Percentiles rank a stretch among this genome's conserved stretches.
Conservation (phyloP, 2,329 filamentous ascomycete genomes). For the Beauveria brongniartii region DNA sequence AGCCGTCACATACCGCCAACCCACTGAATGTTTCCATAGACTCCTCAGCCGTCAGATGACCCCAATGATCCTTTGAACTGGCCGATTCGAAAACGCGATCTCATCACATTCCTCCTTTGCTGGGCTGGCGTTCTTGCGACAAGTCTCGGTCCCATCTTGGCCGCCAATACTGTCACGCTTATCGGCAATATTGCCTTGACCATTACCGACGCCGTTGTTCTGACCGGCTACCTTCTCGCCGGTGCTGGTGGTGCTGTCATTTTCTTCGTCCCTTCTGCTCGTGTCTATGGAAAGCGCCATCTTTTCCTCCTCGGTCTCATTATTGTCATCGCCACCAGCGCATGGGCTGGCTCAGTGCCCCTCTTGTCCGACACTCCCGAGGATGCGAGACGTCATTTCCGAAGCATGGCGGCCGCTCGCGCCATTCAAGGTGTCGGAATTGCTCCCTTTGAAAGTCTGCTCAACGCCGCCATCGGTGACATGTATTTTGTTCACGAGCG, state of each 20-base stretch:
- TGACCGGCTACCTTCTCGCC: slow-evolving; percentile 82
- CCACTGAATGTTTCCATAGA: slow-evolving; percentile 22
- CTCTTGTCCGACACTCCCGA: neutral
- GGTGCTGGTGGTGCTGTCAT: slow-evolving; percentile 76
- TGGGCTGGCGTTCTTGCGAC: slow-evolving; percentile 76
- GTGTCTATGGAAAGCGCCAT: slow-evolving; percentile 90
- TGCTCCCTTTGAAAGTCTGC: slow-evolving; percentile 81
- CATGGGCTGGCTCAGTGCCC: slow-evolving; percentile 64
- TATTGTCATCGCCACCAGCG: slow-evolving; percentile 64
- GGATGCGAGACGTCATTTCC: slow-evolving; percentile 38
- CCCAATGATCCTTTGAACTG: slow-evolving; percentile 82
- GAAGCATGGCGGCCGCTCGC: slow-evolving; percentile 66
- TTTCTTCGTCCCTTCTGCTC: slow-evolving; percentile 77
- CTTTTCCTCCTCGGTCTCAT: slow-evolving; percentile 71
- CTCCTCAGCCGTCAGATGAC: slow-evolving; percentile 82
- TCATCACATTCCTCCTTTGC: slow-evolving; percentile 71
- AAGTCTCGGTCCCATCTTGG: slow-evolving; percentile 76
- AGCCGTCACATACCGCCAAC: neutral
- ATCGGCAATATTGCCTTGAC: slow-evolving; percentile 54
- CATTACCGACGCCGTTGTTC: slow-evolving; percentile 69
- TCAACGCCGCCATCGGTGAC: slow-evolving; percentile 85
- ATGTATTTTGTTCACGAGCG: slow-evolving; percentile 82
- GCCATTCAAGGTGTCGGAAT: slow-evolving; percentile 80
- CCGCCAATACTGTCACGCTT: slow-evolving; percentile 77
- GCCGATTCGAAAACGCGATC: slow-evolving; percentile 78